These are phyloP conservation scores for Amanita brunnescens DNA, from an alignment of 768 basidiomycete species.

Conservation along the genomic window DNA sequence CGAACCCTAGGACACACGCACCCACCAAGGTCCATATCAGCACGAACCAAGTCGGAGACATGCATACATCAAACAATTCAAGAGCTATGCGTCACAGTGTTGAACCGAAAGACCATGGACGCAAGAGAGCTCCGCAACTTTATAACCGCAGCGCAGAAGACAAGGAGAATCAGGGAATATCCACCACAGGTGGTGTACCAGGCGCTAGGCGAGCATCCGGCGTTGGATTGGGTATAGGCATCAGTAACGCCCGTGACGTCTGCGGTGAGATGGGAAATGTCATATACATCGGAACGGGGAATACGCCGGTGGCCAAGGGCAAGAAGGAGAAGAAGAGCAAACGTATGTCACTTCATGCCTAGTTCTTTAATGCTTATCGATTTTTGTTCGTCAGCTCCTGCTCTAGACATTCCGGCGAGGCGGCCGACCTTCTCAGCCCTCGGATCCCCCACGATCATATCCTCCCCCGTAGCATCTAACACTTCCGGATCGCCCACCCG, in stretches of 20 bases:
- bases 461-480: constrained; percentile 16
- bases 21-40: not conserved
- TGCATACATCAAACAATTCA: constrained; percentile 1
- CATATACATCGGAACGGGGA: constrained; percentile 21
- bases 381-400: constrained; percentile 34
- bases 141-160: constrained; percentile 15
- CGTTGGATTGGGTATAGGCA: constrained; percentile 22
- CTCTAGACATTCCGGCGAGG: constrained; percentile 46
- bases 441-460: constrained; percentile 28
- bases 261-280: constrained; percentile 50
- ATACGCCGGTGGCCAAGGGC: constrained; percentile 18
- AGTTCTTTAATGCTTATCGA: constrained; percentile 2
- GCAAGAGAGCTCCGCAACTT: not conserved
- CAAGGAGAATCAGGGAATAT: constrained; percentile 35
- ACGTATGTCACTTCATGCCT: constrained; percentile 34
- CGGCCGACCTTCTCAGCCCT: constrained; percentile 34
- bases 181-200: constrained; percentile 33
- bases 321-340: constrained; percentile 44
- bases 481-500: constrained; percentile 16
- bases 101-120: not conserved
- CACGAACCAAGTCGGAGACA: not conserved
- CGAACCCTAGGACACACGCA: not conserved
- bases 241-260: constrained; percentile 23
- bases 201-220: constrained; percentile 22
- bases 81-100: not conserved